Evolutionary conservation across 306 rosid genomes (phyloP), one percentile per base, ranked within the genome.

Genomic region (Mimosa bimucronata): DNA sequence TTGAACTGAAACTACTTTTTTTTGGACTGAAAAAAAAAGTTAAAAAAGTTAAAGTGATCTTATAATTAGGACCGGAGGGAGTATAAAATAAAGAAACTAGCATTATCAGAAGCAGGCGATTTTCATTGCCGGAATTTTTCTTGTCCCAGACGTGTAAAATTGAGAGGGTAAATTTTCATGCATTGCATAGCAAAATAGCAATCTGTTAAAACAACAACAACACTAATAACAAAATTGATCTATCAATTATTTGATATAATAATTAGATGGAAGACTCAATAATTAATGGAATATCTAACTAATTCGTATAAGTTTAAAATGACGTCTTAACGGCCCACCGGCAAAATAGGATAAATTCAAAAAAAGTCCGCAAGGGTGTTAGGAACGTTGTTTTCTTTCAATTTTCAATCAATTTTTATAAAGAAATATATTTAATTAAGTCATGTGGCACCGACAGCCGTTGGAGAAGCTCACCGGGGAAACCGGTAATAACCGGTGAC

Each of bases 401-500:
- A 12, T 9, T 67, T 67, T 4, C 40, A 19, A 19, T 19, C 8
- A 26, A 11, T 29, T 30, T 70, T 55, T 11, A 11, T 34, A 34
- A 34, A 34, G 5, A 34, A 34, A 34, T n/a, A n/a, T n/a, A n/a
- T n/a, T 13, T 74, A 55, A 71, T 57, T 34, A 55, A 75, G 28
- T 64, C 41, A 52, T 67, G 83, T 76, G 65, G 81, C 94, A 87
- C 89, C 91, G 91, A 90, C 94, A 88, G 44, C 64, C 60, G 53
- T 26, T 30, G 1, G 37, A 42, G 30, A 16, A 8, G 55, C 26
- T 25, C 34, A 38, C 44, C 42, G 46, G 55, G 41, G 78, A 68
- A 42, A 85, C 87, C 79, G 89, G 71, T 73, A 79, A 74, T 38
- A 48, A 28, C 77, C 83, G 61, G 91, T 82, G 57, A 14, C 58